phyloP scores from a whole-genome alignment of 75 land plant genomes.

The Selaginella moellendorffii region DNA sequence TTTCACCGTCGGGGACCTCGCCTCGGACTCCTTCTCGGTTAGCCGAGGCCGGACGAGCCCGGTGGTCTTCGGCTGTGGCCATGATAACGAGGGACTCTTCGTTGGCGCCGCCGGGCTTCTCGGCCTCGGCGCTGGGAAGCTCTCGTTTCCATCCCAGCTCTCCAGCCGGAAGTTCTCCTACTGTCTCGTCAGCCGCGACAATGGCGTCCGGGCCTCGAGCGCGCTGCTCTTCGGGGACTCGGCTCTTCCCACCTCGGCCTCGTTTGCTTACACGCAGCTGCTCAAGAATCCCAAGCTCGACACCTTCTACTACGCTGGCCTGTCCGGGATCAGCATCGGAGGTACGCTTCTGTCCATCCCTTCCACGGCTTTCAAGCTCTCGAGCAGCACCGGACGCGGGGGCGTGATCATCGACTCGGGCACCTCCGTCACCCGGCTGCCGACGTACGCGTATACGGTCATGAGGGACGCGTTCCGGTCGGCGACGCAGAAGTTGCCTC shows the following conservation, averaged over 20 bases:
- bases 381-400: constrained; percentile 34
- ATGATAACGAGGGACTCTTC: constrained; percentile 55
- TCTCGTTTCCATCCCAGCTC: constrained; percentile 65
- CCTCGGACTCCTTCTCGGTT: constrained; percentile 26
- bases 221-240: constrained; percentile 11
- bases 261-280: constrained; percentile 34
- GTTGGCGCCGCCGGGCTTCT: constrained; percentile 46
- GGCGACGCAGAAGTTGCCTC: constrained; percentile 28
- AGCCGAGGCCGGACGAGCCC: not conserved
- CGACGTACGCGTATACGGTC: constrained; percentile 31
- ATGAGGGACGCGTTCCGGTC: constrained; percentile 47
- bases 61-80: constrained; percentile 83
- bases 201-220: constrained; percentile 26
- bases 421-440: constrained; percentile 62
- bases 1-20: constrained; percentile 53
- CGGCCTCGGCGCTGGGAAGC: constrained; percentile 42
- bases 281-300: constrained; percentile 38
- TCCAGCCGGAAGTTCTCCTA: not conserved
- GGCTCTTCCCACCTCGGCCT: not conserved
- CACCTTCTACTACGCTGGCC: constrained; percentile 61
- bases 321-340: constrained; percentile 59
- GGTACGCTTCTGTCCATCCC: constrained; percentile 34
- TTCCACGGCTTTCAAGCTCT: constrained; percentile 26
- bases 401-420: constrained; percentile 76
- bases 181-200: constrained; percentile 40